These are phyloP conservation scores for Candida xyloterini DNA, from an alignment of 805 yeast species.

Conservation along the genomic window DNA sequence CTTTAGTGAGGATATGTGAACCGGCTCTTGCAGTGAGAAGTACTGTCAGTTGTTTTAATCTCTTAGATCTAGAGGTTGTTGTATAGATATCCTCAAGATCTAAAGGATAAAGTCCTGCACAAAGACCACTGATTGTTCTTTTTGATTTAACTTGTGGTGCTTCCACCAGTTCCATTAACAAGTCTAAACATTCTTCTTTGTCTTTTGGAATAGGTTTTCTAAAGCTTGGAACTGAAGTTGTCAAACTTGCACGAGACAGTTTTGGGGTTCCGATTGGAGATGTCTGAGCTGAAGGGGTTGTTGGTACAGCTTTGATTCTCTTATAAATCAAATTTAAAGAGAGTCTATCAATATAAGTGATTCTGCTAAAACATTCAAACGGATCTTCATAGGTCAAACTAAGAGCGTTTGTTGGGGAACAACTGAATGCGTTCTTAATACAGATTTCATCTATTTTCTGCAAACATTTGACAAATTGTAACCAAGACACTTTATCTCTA, in stretches of 20 bases:
- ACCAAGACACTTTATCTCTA: constrained; percentile 35
- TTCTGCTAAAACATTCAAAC: constrained; percentile 26
- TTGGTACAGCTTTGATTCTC: constrained; percentile 11
- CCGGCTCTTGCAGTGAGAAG: constrained; percentile 34
- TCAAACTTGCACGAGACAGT: background rate
- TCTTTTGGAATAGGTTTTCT: constrained; percentile 18
- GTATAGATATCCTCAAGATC: constrained; percentile 28
- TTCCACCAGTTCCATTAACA: constrained; percentile 24
- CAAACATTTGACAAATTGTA: constrained; percentile 31
- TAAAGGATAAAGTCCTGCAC: constrained; percentile 23
- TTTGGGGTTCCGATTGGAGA: background rate
- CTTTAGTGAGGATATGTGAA: constrained; percentile 37
- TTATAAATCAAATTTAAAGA: constrained; percentile 25
- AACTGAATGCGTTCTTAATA: constrained; percentile 20
- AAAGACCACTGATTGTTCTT: constrained; percentile 21
- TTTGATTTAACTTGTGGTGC: constrained; percentile 15
- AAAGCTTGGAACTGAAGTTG: constrained; percentile 1
- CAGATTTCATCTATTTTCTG: constrained; percentile 24
- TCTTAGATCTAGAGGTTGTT: constrained; percentile 25
- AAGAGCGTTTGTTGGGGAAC: constrained; percentile 27
- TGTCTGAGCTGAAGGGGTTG: background rate
- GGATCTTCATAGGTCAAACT: constrained; percentile 26
- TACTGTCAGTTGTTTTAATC: constrained; percentile 26
- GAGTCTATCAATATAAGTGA: constrained; percentile 28
- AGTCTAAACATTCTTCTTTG: constrained; percentile 17